Evolutionary conservation across 208 protist species (phyloP).

Genomic region (Trypanosoma cruzi): DNA sequence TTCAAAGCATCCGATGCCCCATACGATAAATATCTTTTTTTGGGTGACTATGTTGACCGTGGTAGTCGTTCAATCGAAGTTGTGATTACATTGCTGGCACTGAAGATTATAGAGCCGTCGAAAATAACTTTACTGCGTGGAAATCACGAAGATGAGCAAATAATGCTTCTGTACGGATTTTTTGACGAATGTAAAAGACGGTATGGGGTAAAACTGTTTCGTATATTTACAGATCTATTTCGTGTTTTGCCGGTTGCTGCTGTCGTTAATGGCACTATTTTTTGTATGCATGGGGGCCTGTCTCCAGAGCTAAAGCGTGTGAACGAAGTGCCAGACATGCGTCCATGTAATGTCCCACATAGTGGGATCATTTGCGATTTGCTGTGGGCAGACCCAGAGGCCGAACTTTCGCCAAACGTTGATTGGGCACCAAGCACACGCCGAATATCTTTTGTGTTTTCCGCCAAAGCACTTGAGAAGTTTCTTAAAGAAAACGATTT

Average conservation of each 20-base stretch:
- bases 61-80: constrained; percentile 98
- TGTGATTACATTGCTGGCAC: constrained; percentile 85
- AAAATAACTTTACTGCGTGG: constrained; percentile 98
- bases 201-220: constrained; percentile 98
- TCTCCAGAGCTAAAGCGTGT: constrained; percentile 94
- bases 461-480: constrained; percentile 93
- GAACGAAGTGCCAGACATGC: constrained; percentile 92
- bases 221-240: constrained; percentile 98
- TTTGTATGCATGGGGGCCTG: constrained; percentile 99
- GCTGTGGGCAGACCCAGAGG: constrained; percentile 99
- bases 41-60: constrained; percentile 98
- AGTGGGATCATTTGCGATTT: constrained; percentile 98
- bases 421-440: constrained; percentile 99
- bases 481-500: constrained; percentile 98
- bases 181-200: constrained; percentile 99
- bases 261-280: constrained; percentile 98
- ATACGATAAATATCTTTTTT: constrained; percentile 94
- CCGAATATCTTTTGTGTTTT: constrained; percentile 99
- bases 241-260: constrained; percentile 98
- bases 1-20: constrained; percentile 8
- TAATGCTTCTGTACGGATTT: constrained; percentile 99
- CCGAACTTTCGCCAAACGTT: constrained; percentile 85
- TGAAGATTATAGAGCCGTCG: constrained; percentile 97
- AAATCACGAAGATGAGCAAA: constrained; percentile 99
- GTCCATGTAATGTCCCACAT: constrained; percentile 98